phyloP scores from a whole-genome alignment of 495 filamentous ascomycete species.

The Penicillium diatomitis region DNA sequence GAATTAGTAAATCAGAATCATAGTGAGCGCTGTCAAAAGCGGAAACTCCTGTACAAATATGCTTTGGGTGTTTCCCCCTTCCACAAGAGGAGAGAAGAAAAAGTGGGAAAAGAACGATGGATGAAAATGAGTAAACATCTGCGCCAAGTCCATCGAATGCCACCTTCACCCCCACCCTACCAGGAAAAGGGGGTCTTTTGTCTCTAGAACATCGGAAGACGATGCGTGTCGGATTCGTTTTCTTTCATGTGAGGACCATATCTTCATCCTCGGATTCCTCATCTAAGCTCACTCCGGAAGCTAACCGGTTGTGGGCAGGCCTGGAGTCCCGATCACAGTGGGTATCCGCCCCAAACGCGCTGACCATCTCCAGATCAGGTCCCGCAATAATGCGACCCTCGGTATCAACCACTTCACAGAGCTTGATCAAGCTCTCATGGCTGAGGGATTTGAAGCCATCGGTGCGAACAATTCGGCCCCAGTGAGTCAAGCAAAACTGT shows the following conservation, averaged over 20 bases:
- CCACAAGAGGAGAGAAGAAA: not conserved
- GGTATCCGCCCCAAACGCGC: conserved; percentile 53
- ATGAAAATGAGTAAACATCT: not conserved
- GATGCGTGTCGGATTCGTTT: conserved; percentile 17
- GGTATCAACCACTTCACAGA: conserved; percentile 87
- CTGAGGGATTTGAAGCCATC: conserved; percentile 73
- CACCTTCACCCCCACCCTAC: not conserved
- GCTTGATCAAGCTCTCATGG: conserved; percentile 67
- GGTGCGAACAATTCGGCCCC: conserved; percentile 90
- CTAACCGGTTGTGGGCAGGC: conserved; percentile 36
- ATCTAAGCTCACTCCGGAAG: conserved; percentile 49
- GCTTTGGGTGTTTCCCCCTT: no score
- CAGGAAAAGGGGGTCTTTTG: no score
- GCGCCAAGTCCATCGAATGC: not conserved
- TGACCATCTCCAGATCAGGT: conserved; percentile 71
- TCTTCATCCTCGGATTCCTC: conserved; percentile 63
- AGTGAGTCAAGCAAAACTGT: conserved; percentile 80
- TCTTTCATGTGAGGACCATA: conserved; percentile 47
- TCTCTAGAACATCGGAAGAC: conserved; percentile 10
- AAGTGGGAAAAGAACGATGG: conserved; percentile 1
- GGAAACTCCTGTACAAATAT: no score
- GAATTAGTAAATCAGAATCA: no score
- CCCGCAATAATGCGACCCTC: conserved; percentile 83
- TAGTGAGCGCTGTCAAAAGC: no score
- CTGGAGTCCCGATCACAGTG: conserved; percentile 39